A percentile compares a stretch with the other conserved stretches of the same genome.
phyloP scores from a whole-genome alignment of 2,329 filamentous ascomycete genomes.

The Capronia americana region DNA sequence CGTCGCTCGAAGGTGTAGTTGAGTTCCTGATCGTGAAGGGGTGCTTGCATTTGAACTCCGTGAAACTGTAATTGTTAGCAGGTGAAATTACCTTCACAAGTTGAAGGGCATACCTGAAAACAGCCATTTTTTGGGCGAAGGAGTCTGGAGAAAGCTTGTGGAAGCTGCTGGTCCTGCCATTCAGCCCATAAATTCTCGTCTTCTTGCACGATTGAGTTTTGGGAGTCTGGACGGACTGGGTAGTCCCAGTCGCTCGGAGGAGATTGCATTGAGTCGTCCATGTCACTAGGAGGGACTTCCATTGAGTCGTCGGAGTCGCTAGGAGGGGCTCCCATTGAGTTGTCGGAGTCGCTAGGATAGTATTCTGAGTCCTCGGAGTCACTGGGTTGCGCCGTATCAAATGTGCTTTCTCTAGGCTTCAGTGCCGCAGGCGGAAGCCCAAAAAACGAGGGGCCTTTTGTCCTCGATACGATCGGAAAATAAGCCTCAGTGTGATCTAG shows the following conservation, averaged over 20 bases:
- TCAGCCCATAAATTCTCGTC: constrained; percentile 19
- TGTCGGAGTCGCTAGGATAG: neutral
- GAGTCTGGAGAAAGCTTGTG: constrained; percentile 8
- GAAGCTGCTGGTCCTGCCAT: constrained; percentile 21
- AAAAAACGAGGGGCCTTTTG: constrained; percentile 23
- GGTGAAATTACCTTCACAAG: neutral
- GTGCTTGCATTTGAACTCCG: neutral
- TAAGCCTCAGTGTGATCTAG: constrained; percentile 24
- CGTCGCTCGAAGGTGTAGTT: constrained; percentile 22
- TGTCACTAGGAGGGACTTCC: neutral
- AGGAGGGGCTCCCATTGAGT: neutral
- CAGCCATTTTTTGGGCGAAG: neutral
- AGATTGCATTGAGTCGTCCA: neutral
- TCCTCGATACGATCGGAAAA: constrained; percentile 30
- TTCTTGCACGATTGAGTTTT: neutral
- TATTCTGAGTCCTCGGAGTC: neutral
- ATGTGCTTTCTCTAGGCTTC: neutral
- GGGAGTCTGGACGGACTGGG: too few species aligned
- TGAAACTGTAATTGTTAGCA: neutral
- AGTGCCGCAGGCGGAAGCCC: constrained; percentile 17
- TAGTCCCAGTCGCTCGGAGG: neutral
- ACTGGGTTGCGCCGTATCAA: neutral
- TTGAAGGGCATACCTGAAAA: neutral
- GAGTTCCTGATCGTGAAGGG: constrained; percentile 7
- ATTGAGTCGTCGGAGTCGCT: too few species aligned